These are phyloP conservation scores for Stentor roeselii DNA, from an alignment of 73 alveolate genomes.

Conservation along the genomic window DNA sequence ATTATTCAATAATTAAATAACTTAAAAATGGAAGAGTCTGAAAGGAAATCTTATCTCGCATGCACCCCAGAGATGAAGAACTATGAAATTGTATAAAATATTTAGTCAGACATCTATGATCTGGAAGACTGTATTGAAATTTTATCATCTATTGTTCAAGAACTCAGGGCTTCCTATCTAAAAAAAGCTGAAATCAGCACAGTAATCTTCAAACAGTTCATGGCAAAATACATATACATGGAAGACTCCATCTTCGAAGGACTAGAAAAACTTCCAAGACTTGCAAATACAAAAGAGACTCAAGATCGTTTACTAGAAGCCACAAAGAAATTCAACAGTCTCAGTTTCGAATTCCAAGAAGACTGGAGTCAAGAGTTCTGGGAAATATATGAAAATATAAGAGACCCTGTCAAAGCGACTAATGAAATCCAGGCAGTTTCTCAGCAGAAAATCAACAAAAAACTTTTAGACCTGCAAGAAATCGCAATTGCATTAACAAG, in stretches of 20 bases:
- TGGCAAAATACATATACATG: constrained; percentile 23
- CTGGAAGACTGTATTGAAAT: constrained; percentile 13
- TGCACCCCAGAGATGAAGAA: neutral
- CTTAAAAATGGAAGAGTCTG: neutral
- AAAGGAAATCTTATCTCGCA: neutral
- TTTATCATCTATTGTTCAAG: constrained; percentile 16
- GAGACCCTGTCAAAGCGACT: neutral
- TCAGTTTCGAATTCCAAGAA: constrained; percentile 13
- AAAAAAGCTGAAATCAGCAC: constrained; percentile 19
- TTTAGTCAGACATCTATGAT: constrained; percentile 16
- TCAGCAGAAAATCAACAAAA: neutral
- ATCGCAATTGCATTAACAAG: neutral
- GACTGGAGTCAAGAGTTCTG: constrained; percentile 6
- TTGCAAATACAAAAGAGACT: neutral
- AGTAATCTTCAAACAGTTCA: neutral
- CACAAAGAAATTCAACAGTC: neutral
- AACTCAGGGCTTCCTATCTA: neutral
- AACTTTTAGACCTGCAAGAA: constrained; percentile 9
- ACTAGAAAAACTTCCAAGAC: constrained; percentile 6
- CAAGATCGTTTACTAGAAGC: constrained; percentile 2
- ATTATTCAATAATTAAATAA: neutral
- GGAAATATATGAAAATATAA: neutral
- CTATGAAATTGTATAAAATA: neutral
- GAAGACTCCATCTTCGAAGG: constrained; percentile 19
- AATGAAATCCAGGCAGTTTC: neutral